Percentiles rank a stretch among this genome's conserved stretches.
Conservation (phyloP, 495 filamentous ascomycete species). For the Annulohypoxylon moriforme region DNA sequence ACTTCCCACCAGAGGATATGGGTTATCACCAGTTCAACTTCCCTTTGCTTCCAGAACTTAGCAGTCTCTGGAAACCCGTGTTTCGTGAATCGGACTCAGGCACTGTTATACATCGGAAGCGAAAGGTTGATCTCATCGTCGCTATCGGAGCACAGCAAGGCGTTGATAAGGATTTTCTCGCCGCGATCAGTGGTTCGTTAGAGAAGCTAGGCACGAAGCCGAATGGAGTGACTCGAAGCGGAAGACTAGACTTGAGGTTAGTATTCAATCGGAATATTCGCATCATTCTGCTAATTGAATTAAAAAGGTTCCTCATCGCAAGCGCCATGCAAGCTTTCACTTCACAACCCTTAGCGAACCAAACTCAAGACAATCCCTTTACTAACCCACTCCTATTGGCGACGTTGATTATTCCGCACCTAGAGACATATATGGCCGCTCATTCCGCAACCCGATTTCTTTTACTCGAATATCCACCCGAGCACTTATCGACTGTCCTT, state of each 20-base stretch:
- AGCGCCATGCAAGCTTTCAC: constrained; percentile 62
- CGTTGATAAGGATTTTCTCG: constrained; percentile 51
- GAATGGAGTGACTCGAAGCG: constrained; percentile 51
- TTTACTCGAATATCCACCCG: constrained; percentile 59
- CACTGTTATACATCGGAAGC: constrained; percentile 29
- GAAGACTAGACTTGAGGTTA: constrained; percentile 58
- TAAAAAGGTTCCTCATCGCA: constrained; percentile 57
- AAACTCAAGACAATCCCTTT: constrained; percentile 60
- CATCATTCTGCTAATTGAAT: constrained; percentile 13
- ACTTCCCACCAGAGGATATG: constrained; percentile 51
- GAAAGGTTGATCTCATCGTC: constrained; percentile 57
- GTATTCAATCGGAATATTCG: neutral
- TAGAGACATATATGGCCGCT: constrained; percentile 56
- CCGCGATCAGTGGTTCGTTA: constrained; percentile 50
- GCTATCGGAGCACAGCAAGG: constrained; percentile 57
- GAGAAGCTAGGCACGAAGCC: constrained; percentile 56
- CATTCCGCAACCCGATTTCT: constrained; percentile 56
- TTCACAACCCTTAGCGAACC: constrained; percentile 54
- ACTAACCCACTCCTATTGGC: constrained; percentile 56
- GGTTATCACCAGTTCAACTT: constrained; percentile 54
- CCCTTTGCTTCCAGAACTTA: constrained; percentile 50
- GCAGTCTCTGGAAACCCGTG: constrained; percentile 56
- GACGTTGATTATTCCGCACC: constrained; percentile 57
- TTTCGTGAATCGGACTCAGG: constrained; percentile 47
- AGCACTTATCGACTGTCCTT: constrained; percentile 57